A percentile compares a stretch with the other conserved stretches of the same genome.
Conservation (phyloP, 176 grass and related monocot species). For the Oryza officinalis region DNA sequence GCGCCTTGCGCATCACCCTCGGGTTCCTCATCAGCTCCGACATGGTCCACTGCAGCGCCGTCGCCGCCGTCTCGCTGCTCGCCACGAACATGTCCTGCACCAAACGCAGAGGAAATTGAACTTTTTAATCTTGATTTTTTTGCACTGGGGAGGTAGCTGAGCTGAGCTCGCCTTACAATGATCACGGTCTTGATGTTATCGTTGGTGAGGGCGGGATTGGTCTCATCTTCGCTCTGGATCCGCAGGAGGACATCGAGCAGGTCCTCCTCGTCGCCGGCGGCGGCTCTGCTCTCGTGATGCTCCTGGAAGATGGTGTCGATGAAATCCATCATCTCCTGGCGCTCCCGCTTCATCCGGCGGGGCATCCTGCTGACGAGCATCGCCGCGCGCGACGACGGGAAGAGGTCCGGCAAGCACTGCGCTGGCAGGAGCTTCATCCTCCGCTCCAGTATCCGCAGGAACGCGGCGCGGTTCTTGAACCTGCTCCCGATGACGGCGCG, state of each 20-base stretch:
- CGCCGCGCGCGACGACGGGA: slow-evolving; percentile 26
- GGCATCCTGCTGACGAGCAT: slow-evolving; percentile 11
- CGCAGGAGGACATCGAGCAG: background rate
- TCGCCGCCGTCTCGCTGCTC: slow-evolving; percentile 36
- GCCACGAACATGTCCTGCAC: background rate
- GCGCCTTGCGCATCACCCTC: slow-evolving; percentile 30
- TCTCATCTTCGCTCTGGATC: background rate
- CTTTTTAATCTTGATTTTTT: background rate
- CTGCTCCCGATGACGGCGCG: background rate
- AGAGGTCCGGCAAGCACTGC: background rate
- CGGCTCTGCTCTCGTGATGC: slow-evolving; percentile 16
- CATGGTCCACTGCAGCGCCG: slow-evolving; percentile 33
- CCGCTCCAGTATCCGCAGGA: background rate
- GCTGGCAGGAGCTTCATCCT: background rate
- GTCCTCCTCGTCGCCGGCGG: background rate
- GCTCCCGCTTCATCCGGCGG: slow-evolving; percentile 6
- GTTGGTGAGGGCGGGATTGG: background rate
- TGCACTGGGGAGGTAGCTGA: background rate
- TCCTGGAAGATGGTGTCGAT: slow-evolving; percentile 32
- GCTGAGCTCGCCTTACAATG: background rate
- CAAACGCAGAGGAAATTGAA: background rate
- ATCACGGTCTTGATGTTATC: background rate
- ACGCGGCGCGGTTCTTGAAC: background rate
- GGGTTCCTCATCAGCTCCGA: slow-evolving; percentile 37
- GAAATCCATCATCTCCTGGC: slow-evolving; percentile 11